A percentile compares a stretch with the other conserved stretches of the same genome.
Evolutionary conservation across 345 rosid genomes (phyloP).

Genomic region (Geranium rotundifolium): DNA sequence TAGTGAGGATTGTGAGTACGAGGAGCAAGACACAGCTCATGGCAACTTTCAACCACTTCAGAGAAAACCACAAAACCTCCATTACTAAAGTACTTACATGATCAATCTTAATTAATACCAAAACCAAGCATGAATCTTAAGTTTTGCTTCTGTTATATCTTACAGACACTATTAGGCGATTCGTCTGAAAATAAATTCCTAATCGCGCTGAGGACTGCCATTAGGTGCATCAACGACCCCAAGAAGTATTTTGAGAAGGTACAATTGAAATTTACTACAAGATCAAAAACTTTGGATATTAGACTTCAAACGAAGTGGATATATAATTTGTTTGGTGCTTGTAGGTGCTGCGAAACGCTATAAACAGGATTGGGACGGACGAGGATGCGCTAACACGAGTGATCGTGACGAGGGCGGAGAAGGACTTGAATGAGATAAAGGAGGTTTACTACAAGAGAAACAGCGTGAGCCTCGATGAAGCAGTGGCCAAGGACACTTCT

Average conservation of each 20-base stretch:
- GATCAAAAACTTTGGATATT: neutral
- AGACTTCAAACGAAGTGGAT: neutral
- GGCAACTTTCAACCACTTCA: constrained; percentile 47
- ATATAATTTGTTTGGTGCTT: neutral
- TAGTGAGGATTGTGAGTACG: constrained; percentile 43
- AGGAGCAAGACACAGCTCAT: constrained; percentile 53
- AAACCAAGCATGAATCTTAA: neutral
- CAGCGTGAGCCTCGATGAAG: constrained; percentile 37
- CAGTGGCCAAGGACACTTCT: constrained; percentile 42
- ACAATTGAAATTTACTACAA: neutral
- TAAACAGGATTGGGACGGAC: constrained; percentile 62
- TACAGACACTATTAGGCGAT: constrained; percentile 16
- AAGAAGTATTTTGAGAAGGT: constrained; percentile 56
- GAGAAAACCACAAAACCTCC: constrained; percentile 37
- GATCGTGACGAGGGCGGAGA: constrained; percentile 62
- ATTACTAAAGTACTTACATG: constrained; percentile 34
- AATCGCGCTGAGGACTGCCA: constrained; percentile 18
- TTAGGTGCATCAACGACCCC: constrained; percentile 35
- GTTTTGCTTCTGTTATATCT: neutral
- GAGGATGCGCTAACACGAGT: constrained; percentile 77
- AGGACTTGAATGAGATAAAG: constrained; percentile 43
- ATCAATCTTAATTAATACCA: neutral
- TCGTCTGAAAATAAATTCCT: constrained; percentile 9
- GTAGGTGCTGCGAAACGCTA: constrained; percentile 51
- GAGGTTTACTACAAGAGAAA: constrained; percentile 45